phyloP scores from a whole-genome alignment of 805 yeast genomes.

The Saccharomycopsis lassenensis region DNA sequence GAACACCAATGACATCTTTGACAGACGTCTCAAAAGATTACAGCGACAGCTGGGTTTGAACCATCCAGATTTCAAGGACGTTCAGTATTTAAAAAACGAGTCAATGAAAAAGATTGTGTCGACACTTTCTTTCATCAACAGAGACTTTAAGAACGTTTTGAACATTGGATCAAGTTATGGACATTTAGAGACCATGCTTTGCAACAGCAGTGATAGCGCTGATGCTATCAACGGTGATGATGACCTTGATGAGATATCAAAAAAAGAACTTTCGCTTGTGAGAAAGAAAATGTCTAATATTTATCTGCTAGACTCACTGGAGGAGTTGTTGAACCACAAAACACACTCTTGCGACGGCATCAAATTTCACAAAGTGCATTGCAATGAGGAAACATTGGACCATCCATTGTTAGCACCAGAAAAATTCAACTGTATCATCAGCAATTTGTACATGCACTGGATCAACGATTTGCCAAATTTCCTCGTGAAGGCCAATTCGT shows the following conservation, averaged over 20 bases:
- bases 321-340: constrained; percentile 36
- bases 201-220: no score
- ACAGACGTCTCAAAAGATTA: constrained; percentile 45
- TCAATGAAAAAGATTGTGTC: constrained; percentile 65
- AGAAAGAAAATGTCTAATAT: constrained; percentile 40
- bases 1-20: constrained; percentile 53
- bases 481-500: constrained; percentile 40
- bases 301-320: constrained; percentile 58
- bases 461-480: constrained; percentile 70
- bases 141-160: constrained; percentile 47
- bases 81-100: constrained; percentile 67
- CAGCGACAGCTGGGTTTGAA: constrained; percentile 45
- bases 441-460: constrained; percentile 75
- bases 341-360: constrained; percentile 23
- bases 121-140: constrained; percentile 59
- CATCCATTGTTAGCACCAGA: constrained; percentile 30
- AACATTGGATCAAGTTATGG: constrained; percentile 75
- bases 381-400: constrained; percentile 57
- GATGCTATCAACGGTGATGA: constrained; percentile 28
- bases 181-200: constrained; percentile 33
- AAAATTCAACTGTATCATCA: constrained; percentile 58
- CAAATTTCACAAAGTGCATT: constrained; percentile 38
- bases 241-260: constrained; percentile 27
- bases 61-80: constrained; percentile 35
- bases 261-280: constrained; percentile 43